Conservation (phyloP, 129 eudicot genomes). For the Helichrysum umbraculigerum region DNA sequence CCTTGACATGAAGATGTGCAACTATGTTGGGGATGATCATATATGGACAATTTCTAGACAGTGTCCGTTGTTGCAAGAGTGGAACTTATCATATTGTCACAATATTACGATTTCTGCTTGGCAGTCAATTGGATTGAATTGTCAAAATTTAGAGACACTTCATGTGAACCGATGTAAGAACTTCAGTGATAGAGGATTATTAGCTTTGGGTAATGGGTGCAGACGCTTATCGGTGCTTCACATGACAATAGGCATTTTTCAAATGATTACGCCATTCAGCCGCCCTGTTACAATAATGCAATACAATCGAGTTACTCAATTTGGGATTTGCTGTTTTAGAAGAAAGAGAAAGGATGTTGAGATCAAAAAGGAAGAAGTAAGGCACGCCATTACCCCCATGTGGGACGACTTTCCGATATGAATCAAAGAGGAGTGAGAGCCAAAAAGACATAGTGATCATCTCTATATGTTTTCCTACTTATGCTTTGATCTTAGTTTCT, state of each 20-base stretch:
- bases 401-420: too few species aligned
- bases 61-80: constrained; percentile 57
- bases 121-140: constrained; percentile 51
- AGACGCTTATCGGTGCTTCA: constrained; percentile 40
- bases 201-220: constrained; percentile 59
- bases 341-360: too few species aligned
- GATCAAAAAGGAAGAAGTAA: too few species aligned
- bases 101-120: constrained; percentile 47
- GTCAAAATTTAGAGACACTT: constrained; percentile 49
- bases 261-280: too few species aligned
- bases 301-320: too few species aligned
- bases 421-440: too few species aligned
- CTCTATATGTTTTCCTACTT: too few species aligned
- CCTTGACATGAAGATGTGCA: constrained; percentile 42
- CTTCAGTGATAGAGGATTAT: constrained; percentile 48
- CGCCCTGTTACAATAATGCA: too few species aligned
- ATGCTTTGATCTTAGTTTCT: too few species aligned
- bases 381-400: too few species aligned
- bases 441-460: too few species aligned
- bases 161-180: constrained; percentile 61
- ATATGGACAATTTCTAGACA: constrained; percentile 46
- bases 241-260: constrained; percentile 14
- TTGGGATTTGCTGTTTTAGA: too few species aligned
- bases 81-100: constrained; percentile 63
- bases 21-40: constrained; percentile 38